Percentiles rank a stretch among this genome's conserved stretches.
Evolutionary conservation across 768 basidiomycete species (phyloP).

Genomic region (Rhodotorula toruloides): DNA sequence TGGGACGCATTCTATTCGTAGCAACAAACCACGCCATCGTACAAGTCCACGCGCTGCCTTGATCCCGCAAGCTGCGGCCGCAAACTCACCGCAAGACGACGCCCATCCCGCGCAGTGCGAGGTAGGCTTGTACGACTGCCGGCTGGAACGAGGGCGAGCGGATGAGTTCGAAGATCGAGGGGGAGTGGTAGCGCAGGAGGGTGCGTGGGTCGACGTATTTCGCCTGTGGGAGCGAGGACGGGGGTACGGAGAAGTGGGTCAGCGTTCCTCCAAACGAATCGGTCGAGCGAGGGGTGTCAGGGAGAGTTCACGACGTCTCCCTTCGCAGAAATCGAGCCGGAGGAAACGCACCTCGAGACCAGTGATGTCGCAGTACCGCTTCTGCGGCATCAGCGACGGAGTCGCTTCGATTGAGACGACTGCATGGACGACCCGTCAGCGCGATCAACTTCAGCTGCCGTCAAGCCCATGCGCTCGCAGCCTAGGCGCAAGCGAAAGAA

Average conservation of each 20-base stretch:
- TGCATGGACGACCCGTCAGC: background rate
- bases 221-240: slow-evolving; percentile 15
- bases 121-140: slow-evolving; percentile 37
- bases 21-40: too few relatives aligned
- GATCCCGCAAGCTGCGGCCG: too few relatives aligned
- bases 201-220: slow-evolving; percentile 49
- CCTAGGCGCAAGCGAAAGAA: too few relatives aligned
- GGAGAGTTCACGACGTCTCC: background rate
- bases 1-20: too few relatives aligned
- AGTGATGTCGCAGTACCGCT: slow-evolving; percentile 42
- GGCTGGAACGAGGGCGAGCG: slow-evolving; percentile 43
- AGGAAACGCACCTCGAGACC: slow-evolving; percentile 45
- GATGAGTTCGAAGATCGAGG: slow-evolving; percentile 49
- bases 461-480: too few relatives aligned
- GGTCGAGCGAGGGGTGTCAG: too few relatives aligned
- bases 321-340: background rate
- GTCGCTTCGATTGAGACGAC: too few relatives aligned
- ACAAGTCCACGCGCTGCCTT: too few relatives aligned
- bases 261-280: too few relatives aligned
- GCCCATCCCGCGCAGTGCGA: slow-evolving; percentile 23
- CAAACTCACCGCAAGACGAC: slow-evolving; percentile 25
- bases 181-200: slow-evolving; percentile 47
- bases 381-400: too few relatives aligned
- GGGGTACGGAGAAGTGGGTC: background rate
- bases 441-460: background rate